phyloP scores from a whole-genome alignment of 2,329 filamentous ascomycete species.

The Pyrenochaeta sp. region DNA sequence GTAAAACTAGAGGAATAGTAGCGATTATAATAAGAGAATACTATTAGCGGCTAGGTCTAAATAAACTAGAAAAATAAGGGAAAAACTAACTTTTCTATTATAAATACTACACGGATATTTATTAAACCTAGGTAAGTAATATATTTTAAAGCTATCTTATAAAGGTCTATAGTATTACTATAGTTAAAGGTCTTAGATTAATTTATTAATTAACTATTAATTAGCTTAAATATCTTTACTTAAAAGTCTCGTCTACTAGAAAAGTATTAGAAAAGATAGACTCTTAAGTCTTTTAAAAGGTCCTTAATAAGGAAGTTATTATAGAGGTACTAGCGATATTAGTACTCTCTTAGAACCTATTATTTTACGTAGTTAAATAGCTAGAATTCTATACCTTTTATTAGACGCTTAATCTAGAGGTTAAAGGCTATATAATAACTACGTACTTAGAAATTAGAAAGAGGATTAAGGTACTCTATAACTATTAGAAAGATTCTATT shows the following conservation, averaged over 20 bases:
- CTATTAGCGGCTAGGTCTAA: conserved; percentile 1
- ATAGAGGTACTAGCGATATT: conserved; percentile 2
- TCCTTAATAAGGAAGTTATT: conserved; percentile 3
- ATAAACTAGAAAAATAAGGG: conserved; percentile 2
- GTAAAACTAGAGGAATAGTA: conserved; percentile 5
- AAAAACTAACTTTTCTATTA: conserved; percentile 5
- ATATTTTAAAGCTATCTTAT: background rate
- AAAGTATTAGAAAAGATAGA: conserved; percentile 1
- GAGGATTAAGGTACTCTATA: conserved; percentile 4
- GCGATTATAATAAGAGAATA: conserved; percentile 1
- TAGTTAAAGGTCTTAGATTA: too few relatives aligned
- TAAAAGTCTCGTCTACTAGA: background rate
- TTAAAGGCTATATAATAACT: conserved; percentile 2
- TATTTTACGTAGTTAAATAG: conserved; percentile 1
- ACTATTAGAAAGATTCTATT: conserved; percentile 3
- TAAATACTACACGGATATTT: conserved; percentile 4
- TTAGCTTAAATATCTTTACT: background rate
- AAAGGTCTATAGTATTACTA: too few relatives aligned
- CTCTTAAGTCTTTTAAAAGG: conserved; percentile 5
- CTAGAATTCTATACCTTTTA: conserved; percentile 2
- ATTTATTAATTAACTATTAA: too few relatives aligned
- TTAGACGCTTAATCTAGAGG: conserved; percentile 1
- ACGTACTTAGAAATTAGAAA: conserved; percentile 3
- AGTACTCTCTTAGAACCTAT: conserved; percentile 1
- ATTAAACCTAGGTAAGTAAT: conserved; percentile 2